Percentiles rank a stretch among this genome's conserved stretches.
Conservation (phyloP, 768 basidiomycete genomes). For the Cytidiella melzeri region DNA sequence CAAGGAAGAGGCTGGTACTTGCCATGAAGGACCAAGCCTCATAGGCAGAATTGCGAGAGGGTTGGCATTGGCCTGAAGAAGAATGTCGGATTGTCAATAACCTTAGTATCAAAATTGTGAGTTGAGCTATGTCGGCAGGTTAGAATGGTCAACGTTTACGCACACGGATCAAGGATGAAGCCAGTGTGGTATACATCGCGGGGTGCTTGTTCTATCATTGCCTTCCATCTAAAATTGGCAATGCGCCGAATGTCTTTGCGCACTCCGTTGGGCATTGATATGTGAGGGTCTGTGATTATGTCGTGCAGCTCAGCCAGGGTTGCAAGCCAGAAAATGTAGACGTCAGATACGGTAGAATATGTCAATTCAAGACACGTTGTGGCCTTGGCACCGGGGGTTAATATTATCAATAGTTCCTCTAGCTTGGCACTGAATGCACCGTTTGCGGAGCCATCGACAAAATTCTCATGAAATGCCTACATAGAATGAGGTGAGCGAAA, state of each 20-base stretch:
- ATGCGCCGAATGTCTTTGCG: neutral
- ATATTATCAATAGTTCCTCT: too few species aligned
- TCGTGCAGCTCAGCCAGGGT: neutral
- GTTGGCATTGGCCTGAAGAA: neutral
- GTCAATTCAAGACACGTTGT: neutral
- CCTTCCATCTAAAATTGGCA: neutral
- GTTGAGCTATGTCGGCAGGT: neutral
- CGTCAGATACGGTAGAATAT: neutral
- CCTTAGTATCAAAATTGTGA: neutral
- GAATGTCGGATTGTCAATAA: neutral
- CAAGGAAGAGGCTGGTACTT: too few species aligned
- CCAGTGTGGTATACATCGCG: neutral
- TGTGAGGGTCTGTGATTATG: too few species aligned
- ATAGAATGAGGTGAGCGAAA: neutral
- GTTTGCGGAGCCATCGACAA: too few species aligned
- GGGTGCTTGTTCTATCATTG: neutral
- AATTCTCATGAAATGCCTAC: too few species aligned
- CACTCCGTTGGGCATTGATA: neutral
- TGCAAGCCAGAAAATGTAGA: neutral
- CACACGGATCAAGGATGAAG: neutral
- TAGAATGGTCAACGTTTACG: too few species aligned
- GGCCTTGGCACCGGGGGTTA: too few species aligned
- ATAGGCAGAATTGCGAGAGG: neutral
- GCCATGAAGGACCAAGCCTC: neutral
- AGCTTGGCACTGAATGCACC: too few species aligned